phyloP scores from a whole-genome alignment of 2,329 filamentous ascomycete genomes.

The Aspergillus sp. region DNA sequence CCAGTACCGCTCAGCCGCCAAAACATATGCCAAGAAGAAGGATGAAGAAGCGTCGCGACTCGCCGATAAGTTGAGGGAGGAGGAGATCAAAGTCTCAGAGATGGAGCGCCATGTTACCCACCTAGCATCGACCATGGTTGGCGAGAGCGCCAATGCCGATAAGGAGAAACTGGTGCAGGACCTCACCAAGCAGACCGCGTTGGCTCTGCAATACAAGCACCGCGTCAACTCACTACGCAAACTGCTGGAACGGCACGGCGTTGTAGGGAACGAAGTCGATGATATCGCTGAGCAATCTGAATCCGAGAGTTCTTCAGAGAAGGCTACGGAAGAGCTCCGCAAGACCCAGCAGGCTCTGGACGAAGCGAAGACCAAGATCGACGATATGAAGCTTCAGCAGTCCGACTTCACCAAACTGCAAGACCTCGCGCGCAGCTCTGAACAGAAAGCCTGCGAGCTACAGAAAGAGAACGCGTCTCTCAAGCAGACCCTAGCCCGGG shows the following conservation, averaged over 20 bases:
- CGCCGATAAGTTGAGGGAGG: slow-evolving; percentile 54
- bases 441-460: slow-evolving; percentile 44
- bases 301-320: slow-evolving; percentile 18
- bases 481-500: slow-evolving; percentile 43
- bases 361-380: slow-evolving; percentile 37
- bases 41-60: slow-evolving; percentile 58
- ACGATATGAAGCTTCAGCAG: slow-evolving; percentile 35
- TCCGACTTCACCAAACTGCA: slow-evolving; percentile 39
- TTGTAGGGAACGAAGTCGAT: slow-evolving; percentile 34
- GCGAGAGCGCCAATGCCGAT: slow-evolving; percentile 32
- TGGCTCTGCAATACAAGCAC: slow-evolving; percentile 48
- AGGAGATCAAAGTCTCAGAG: slow-evolving; percentile 48
- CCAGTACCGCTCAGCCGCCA: slow-evolving; percentile 60
- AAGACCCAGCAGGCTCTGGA: slow-evolving; percentile 39
- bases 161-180: slow-evolving; percentile 46
- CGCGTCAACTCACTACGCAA: slow-evolving; percentile 42
- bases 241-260: slow-evolving; percentile 41
- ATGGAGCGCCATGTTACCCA: slow-evolving; percentile 48
- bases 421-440: slow-evolving; percentile 40
- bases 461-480: slow-evolving; percentile 45
- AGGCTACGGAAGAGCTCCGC: slow-evolving; percentile 30
- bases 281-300: slow-evolving; percentile 26
- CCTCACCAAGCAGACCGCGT: slow-evolving; percentile 47
- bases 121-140: slow-evolving; percentile 44
- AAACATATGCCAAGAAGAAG: slow-evolving; percentile 62